Evolutionary conservation across 164 flowering plant genomes (phyloP).

Genomic region (Dillenia suffruticosa): DNA sequence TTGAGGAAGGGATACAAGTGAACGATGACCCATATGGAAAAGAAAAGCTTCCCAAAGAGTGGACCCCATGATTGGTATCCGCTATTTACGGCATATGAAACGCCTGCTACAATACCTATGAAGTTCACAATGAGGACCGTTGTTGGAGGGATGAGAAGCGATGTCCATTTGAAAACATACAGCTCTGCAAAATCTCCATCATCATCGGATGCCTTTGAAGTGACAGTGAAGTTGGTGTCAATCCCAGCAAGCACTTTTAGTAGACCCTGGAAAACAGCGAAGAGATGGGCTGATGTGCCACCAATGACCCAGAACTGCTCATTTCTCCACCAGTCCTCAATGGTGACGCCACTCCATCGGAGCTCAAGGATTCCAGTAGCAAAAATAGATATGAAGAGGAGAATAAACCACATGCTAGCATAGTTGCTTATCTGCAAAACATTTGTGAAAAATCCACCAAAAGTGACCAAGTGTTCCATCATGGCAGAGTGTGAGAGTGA

Average conservation of each 20-base stretch:
- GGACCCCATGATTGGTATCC: constrained; percentile 99
- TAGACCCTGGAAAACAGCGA: constrained; percentile 96
- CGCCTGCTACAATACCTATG: constrained; percentile 94
- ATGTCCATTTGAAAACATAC: constrained; percentile 90
- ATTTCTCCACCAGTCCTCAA: constrained; percentile 98
- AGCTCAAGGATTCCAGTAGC: constrained; percentile 87
- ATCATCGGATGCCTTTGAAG: constrained; percentile 90
- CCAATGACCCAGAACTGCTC: constrained; percentile 99
- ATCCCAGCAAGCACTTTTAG: constrained; percentile 92
- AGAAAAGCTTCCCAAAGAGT: constrained; percentile 88
- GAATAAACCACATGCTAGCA: constrained; percentile 90
- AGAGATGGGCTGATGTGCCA: constrained; percentile 92
- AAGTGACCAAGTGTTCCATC: too few relatives aligned
- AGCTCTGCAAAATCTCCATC: constrained; percentile 95
- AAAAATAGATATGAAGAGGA: constrained; percentile 77
- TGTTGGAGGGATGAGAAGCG: constrained; percentile 92
- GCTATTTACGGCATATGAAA: constrained; percentile 83
- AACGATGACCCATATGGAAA: constrained; percentile 86
- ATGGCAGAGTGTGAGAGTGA: too few relatives aligned
- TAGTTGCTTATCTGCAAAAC: constrained; percentile 83
- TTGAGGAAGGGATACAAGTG: constrained; percentile 94
- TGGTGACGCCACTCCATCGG: constrained; percentile 89
- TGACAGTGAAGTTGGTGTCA: constrained; percentile 95
- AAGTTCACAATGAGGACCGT: constrained; percentile 79
- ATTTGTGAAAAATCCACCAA: not conserved